These are phyloP conservation scores for Aspergillus novoparasiticus DNA, from an alignment of 2,329 filamentous ascomycete species.

Conservation along the genomic window DNA sequence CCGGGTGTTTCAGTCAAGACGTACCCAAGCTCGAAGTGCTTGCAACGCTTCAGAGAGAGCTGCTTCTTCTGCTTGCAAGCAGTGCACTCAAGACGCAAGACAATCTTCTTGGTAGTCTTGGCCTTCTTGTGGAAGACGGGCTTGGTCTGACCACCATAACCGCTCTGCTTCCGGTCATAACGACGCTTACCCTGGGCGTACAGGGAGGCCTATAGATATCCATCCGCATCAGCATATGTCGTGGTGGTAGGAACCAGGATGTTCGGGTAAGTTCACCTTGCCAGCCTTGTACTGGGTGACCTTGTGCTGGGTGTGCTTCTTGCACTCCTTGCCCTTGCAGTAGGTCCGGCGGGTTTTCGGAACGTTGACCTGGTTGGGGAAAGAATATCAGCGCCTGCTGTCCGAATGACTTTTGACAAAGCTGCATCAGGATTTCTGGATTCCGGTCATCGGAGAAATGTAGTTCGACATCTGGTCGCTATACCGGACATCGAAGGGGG, in stretches of 20 bases:
- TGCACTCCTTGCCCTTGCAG: slow-evolving; percentile 95
- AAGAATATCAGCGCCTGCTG: slow-evolving; percentile 28
- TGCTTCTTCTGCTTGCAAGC: slow-evolving; percentile 98
- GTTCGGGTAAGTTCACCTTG: slow-evolving; percentile 62
- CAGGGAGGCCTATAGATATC: slow-evolving; percentile 69
- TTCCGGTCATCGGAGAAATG: slow-evolving; percentile 21
- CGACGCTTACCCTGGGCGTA: slow-evolving; percentile 99
- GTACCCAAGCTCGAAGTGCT: slow-evolving; percentile 99
- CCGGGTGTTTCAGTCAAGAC: slow-evolving; percentile 41
- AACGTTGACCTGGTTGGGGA: slow-evolving; percentile 78
- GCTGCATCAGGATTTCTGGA: slow-evolving; percentile 8
- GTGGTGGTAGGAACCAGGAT: slow-evolving; percentile 14
- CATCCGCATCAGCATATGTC: slow-evolving; percentile 28
- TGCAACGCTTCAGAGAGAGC: slow-evolving; percentile 98
- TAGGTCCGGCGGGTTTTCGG: slow-evolving; percentile 97
- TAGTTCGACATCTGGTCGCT: slow-evolving; percentile 3
- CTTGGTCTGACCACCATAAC: slow-evolving; percentile 99
- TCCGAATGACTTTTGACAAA: slow-evolving; percentile 11
- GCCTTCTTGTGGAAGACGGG: slow-evolving; percentile 99
- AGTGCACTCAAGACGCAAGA: slow-evolving; percentile 96
- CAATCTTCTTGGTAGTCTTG: slow-evolving; percentile 99
- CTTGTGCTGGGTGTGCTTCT: slow-evolving; percentile 90
- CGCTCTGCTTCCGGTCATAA: slow-evolving; percentile 98
- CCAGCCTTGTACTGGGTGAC: slow-evolving; percentile 97
- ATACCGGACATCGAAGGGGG: background rate